Evolutionary conservation across 768 basidiomycete genomes (phyloP), one percentile per base, ranked within the genome.

Genomic region (Mycena amicta): DNA sequence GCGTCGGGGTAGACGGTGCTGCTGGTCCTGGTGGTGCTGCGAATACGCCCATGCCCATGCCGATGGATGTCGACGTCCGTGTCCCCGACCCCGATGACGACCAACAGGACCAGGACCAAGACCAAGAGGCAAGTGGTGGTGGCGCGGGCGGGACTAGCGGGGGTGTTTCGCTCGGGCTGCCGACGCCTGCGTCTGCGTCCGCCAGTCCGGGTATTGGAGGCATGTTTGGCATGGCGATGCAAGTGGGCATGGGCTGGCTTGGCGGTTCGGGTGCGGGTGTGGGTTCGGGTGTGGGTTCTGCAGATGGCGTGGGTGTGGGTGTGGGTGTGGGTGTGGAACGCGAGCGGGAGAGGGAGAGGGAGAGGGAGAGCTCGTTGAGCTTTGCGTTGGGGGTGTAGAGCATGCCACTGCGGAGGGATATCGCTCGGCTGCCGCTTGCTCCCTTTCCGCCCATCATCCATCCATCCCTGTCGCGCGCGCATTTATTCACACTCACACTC

Each of bases 371-470:
- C 58, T 63, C 62, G 33, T 25, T 63, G 28, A 63, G 62, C 43
- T 63, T 57, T 52, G 62, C 62, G 37, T 33, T 63, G n/a, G 62
- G 62, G 12, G 62, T 60, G n/a, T n/a, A n/a, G n/a, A n/a, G n/a
- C n/a, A n/a, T n/a, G n/a, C n/a, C n/a, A n/a, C n/a, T n/a, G n/a
- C n/a, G n/a, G n/a, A n/a, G n/a, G n/a, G n/a, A n/a, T n/a, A n/a
- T n/a, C n/a, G n/a, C n/a, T n/a, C n/a, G n/a, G n/a, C n/a, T n/a
- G n/a, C n/a, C n/a, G n/a, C n/a, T n/a, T n/a, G n/a, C n/a, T n/a
- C n/a, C n/a, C n/a, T n/a, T n/a, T n/a, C n/a, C n/a, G n/a, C n/a
- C n/a, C n/a, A n/a, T n/a, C n/a, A n/a, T n/a, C n/a, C n/a, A n/a
- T n/a, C n/a, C n/a, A n/a, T n/a, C n/a, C n/a, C n/a, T n/a, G n/a